Percentiles rank a stretch among this genome's conserved stretches.
Evolutionary conservation across 257 asterid species (phyloP).

Genomic region (Solanum pinnatisectum): DNA sequence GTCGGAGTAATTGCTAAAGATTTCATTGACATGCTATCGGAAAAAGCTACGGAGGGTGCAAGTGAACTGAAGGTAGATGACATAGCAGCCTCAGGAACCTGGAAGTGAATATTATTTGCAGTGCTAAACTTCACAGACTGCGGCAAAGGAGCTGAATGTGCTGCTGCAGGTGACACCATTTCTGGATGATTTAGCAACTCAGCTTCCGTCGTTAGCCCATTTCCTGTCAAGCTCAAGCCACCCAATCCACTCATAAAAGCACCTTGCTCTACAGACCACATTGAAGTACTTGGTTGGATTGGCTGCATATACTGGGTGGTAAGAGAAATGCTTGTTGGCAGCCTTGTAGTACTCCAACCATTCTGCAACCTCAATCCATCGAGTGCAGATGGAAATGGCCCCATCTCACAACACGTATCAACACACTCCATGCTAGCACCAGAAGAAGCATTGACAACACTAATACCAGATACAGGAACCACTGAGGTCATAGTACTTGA

Average conservation of each 20-base stretch:
- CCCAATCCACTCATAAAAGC: constrained; percentile 42
- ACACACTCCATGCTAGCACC: constrained; percentile 14
- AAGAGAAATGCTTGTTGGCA: constrained; percentile 14
- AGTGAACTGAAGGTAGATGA: constrained; percentile 43
- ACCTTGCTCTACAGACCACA: constrained; percentile 46
- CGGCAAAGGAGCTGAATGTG: constrained; percentile 44
- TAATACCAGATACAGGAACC: not conserved
- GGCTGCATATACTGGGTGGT: constrained; percentile 39
- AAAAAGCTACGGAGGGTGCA: constrained; percentile 20
- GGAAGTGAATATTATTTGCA: constrained; percentile 23
- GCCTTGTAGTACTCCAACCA: constrained; percentile 21
- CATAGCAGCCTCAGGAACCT: constrained; percentile 28
- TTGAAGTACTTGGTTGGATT: constrained; percentile 28
- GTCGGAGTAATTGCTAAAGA: constrained; percentile 37
- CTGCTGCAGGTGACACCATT: constrained; percentile 36
- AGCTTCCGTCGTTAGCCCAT: constrained; percentile 19
- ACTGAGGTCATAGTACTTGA: constrained; percentile 21
- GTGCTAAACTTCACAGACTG: constrained; percentile 25
- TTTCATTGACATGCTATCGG: constrained; percentile 28
- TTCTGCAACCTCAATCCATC: constrained; percentile 31
- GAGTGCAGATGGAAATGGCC: constrained; percentile 26
- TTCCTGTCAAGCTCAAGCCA: constrained; percentile 46
- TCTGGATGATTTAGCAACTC: constrained; percentile 40
- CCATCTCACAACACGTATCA: constrained; percentile 28
- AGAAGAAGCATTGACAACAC: constrained; percentile 6